Evolutionary conservation across 306 rosid genomes (phyloP), one percentile per base, ranked within the genome.

Genomic region (Casuarina glauca): DNA sequence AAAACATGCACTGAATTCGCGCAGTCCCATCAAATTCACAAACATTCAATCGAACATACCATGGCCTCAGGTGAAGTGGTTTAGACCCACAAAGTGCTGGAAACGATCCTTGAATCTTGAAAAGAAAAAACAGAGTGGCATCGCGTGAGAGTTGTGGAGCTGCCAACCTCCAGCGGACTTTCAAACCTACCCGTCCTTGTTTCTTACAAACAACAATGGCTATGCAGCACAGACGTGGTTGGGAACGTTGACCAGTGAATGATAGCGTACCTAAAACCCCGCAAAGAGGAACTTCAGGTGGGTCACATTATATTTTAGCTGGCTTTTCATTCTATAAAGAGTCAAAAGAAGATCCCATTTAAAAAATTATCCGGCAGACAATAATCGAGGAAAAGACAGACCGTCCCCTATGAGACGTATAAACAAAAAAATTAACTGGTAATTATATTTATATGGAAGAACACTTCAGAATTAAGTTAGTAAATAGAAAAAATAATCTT

Each of bases 141-240:
- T 72, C 9, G 26, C 26, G 39, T 20, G 5, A 4, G 61, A 9
- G 38, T 73, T 43, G 44, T 50, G 35, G 17, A 50, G 12, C 58
- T 63, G 68, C 51, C 74, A 36, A 75, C 20, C 44, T 78, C 46
- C 78, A 86, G 51, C 92, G n/a, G 74, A 75, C 76, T 79, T 82
- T 88, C 89, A 73, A 39, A 84, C 89, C 90, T 79, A 88, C 75
- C 85, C 36, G 79, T 84, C 82, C 72, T 2, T 4, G 6, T 72
- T 69, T 78, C 57, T 20, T 69, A 16, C 46, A 41, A 60, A 36
- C 58, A 52, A 72, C 72, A 72, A 62, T 15, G 48, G 76, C 63
- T 76, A 39, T 52, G 67, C 74, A 36, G 20, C 13, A 0, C 32
- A 19, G 3, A 0, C 0, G 32, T 26, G 17, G 5, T 9, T 7